Base-by-base conservation (phyloP, 805 yeast genomes). In the Yamadazyma paraphyllophila region DNA sequence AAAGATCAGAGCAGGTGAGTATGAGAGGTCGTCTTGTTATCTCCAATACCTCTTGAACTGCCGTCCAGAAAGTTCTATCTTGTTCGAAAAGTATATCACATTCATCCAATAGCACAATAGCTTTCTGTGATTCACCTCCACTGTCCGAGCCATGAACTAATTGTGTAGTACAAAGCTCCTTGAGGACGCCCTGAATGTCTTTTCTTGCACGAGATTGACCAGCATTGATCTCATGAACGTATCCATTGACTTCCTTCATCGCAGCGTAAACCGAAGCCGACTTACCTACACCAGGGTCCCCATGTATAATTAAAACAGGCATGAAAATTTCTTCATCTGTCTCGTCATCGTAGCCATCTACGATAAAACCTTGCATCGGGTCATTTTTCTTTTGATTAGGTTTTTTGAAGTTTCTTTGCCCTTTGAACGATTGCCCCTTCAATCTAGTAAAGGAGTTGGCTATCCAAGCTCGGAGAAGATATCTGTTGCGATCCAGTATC, bases 121-220 rank as follows among this genome's bases (percentile, higher is more conserved):
- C 90, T 47, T 80, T 74, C 48, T 76, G 81, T 41, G 76, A 76
- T 15, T 56, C 56, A 12, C 55, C 49, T 2, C 45, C 50, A 32
- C 51, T 54, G 26, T 47, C 46, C 36, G 50, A 50, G 32, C 51
- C 48, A 51, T 84, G 88, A 1, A 92, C 91, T 39, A 85, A 68
- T 48, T 88, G 89, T 0, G 96, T 85, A 3, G 96, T 91, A 45
- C 92, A 82, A 43, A 90, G 77, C 56, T 95, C 97, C 40, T 77
- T 82, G 32, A 92, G 69, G 25, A 71, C 78, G 20, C 80, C 77
- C 42, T 73, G 67, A 11, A 92, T 74, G 49, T 87, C 92, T 59
- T 81, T 85, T 39, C 84, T 79, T 1, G 89, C 78, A 58, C 98
- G 71, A 27, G 79, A 69, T 53, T 80, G 83, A n/a, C 89, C 79